Percentiles rank a stretch among this genome's conserved stretches.
These are phyloP conservation scores for Boletus vermiculosoides DNA, from an alignment of 768 basidiomycete species.

Conservation along the genomic window DNA sequence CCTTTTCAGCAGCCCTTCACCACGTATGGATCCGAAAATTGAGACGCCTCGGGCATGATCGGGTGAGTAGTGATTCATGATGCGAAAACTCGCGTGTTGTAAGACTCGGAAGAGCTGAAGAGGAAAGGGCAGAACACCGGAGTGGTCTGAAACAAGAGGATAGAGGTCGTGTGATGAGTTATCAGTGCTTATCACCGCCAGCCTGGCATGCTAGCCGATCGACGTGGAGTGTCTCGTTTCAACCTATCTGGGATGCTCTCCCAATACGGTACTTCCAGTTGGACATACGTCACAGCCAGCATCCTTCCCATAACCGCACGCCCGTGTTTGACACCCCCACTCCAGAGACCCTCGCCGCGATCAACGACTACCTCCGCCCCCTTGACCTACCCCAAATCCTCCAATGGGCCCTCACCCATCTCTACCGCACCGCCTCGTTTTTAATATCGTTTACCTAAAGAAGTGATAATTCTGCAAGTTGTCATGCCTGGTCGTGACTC, in stretches of 20 bases:
- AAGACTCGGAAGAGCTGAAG: not conserved
- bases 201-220: too few species aligned
- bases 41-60: not conserved
- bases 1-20: not conserved
- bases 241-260: too few species aligned
- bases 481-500: not conserved
- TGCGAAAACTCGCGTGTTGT: not conserved
- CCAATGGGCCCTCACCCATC: slow-evolving; percentile 75
- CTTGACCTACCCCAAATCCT: slow-evolving; percentile 84
- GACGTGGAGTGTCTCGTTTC: too few species aligned
- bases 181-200: too few species aligned
- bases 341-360: slow-evolving; percentile 57
- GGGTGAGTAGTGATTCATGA: not conserved
- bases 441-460: not conserved
- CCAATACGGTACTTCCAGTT: too few species aligned
- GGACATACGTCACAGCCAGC: too few species aligned
- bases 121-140: not conserved
- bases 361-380: slow-evolving; percentile 72
- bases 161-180: not conserved
- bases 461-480: not conserved
- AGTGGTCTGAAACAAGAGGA: not conserved
- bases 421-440: not conserved
- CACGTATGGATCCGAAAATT: not conserved
- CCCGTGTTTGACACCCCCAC: too few species aligned
- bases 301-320: too few species aligned